Conservation (phyloP, 2,329 filamentous ascomycete genomes). For the Botrytis deweyae region DNA sequence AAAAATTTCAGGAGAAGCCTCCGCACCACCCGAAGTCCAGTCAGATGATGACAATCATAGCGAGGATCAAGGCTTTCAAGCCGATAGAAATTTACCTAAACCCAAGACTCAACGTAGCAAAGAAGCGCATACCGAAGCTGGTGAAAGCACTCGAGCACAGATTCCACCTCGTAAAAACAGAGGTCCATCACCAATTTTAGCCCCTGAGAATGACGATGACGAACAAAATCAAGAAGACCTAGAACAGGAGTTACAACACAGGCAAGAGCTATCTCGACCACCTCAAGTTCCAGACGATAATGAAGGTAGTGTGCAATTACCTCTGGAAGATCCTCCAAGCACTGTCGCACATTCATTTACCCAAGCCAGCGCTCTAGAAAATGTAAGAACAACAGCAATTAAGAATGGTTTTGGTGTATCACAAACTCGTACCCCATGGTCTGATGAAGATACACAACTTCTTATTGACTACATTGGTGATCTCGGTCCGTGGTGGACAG, state of each 20-base stretch:
- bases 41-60: slow-evolving; percentile 6
- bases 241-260: not conserved
- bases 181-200: not conserved
- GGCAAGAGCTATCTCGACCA: not conserved
- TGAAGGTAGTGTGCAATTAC: not conserved
- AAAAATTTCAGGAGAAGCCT: not conserved
- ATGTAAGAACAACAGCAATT: not conserved
- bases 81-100: slow-evolving; percentile 26
- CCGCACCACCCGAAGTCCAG: not conserved
- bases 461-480: slow-evolving; percentile 51
- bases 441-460: slow-evolving; percentile 42
- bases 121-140: not conserved
- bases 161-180: not conserved
- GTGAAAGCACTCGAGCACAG: not conserved
- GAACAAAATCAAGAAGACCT: not conserved
- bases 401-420: not conserved
- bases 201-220: not conserved
- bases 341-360: not conserved
- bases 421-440: slow-evolving; percentile 40
- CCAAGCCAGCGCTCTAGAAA: not conserved
- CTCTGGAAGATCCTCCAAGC: not conserved
- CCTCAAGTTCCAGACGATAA: not conserved
- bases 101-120: not conserved
- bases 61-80: slow-evolving; percentile 33
- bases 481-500: slow-evolving; percentile 48